These are phyloP conservation scores for Talaromyces thailandensis DNA, from an alignment of 495 filamentous ascomycete species.

Conservation along the genomic window DNA sequence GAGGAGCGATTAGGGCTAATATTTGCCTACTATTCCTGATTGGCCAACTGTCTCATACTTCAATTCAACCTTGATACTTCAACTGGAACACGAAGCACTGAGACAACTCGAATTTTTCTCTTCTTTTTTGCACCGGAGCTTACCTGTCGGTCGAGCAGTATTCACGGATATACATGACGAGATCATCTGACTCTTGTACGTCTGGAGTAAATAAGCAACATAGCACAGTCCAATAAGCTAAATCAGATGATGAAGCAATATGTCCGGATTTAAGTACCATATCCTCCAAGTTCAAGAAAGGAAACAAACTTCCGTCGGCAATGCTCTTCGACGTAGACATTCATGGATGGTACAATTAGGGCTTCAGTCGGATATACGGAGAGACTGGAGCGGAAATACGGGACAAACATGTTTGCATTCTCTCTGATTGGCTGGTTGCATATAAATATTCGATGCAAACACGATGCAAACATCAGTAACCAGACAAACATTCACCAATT, in stretches of 20 bases:
- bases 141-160: too few relatives aligned
- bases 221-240: too few relatives aligned
- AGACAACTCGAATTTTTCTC: too few relatives aligned
- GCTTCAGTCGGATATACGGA: neutral
- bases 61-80: neutral
- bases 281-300: neutral
- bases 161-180: too few relatives aligned
- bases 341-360: neutral
- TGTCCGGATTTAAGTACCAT: too few relatives aligned
- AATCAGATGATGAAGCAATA: too few relatives aligned
- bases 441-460: neutral
- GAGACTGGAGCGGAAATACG: neutral
- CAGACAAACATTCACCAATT: neutral
- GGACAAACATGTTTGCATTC: conserved; percentile 1
- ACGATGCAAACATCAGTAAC: neutral
- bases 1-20: neutral
- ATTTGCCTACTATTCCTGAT: neutral
- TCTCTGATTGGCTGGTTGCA: neutral
- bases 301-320: neutral
- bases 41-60: neutral
- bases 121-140: too few relatives aligned
- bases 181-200: too few relatives aligned
- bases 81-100: too few relatives aligned
- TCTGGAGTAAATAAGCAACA: too few relatives aligned
- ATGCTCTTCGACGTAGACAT: neutral